phyloP scores from a whole-genome alignment of 345 rosid species.

The Capsella bursapastoris region DNA sequence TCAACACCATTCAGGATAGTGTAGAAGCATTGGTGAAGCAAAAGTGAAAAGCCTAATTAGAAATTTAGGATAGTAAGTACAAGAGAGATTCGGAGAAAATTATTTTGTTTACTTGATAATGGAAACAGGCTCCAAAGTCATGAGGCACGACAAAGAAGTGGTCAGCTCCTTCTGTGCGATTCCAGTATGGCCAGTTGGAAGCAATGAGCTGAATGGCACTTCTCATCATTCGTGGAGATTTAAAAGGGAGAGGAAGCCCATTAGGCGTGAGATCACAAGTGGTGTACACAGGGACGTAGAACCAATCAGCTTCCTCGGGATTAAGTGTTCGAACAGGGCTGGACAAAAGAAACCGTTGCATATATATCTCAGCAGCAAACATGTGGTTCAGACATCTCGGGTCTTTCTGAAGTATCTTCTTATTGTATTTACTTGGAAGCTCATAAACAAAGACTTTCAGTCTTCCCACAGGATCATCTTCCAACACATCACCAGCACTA shows the following conservation, averaged over 20 bases:
- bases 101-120: slow-evolving; percentile 70
- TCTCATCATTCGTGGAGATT: slow-evolving; percentile 97
- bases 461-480: slow-evolving; percentile 95
- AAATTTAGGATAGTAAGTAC: neutral
- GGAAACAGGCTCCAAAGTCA: slow-evolving; percentile 99
- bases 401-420: slow-evolving; percentile 91
- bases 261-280: slow-evolving; percentile 97
- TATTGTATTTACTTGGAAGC: slow-evolving; percentile 96
- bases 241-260: slow-evolving; percentile 96
- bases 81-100: neutral
- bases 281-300: slow-evolving; percentile 92
- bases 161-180: slow-evolving; percentile 92
- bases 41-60: neutral
- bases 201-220: slow-evolving; percentile 96
- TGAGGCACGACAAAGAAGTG: slow-evolving; percentile 96
- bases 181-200: slow-evolving; percentile 97
- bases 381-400: slow-evolving; percentile 93
- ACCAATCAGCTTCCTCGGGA: slow-evolving; percentile 99
- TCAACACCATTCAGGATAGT: neutral
- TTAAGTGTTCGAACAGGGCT: slow-evolving; percentile 95
- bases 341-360: slow-evolving; percentile 94
- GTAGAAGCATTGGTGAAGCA: neutral
- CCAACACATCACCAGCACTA: slow-evolving; percentile 99
- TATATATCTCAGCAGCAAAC: slow-evolving; percentile 98
- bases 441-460: slow-evolving; percentile 92